Percentiles rank a stretch among this genome's conserved stretches.
These are phyloP conservation scores for Irpex sp. DNA, from an alignment of 1,284 basidiomycete genomes.

Conservation along the genomic window DNA sequence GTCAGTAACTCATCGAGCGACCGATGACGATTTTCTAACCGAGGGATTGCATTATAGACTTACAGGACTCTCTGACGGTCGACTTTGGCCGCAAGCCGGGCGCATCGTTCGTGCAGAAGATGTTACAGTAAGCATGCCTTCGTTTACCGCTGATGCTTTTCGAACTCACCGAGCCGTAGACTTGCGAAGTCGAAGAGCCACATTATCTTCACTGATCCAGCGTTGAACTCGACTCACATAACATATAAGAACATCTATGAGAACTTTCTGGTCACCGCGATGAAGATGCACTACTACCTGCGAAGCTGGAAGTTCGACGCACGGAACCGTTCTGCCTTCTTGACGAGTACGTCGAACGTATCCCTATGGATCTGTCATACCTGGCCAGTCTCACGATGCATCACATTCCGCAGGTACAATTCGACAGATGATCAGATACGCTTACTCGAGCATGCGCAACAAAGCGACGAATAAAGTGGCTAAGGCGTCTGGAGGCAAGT, in stretches of 20 bases:
- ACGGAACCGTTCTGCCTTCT: slow-evolving; percentile 42
- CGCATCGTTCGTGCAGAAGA: slow-evolving; percentile 56
- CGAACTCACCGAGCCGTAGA: slow-evolving; percentile 32
- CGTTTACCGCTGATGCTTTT: slow-evolving; percentile 2
- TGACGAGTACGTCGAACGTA: slow-evolving; percentile 44
- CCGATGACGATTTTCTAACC: too few relatives aligned
- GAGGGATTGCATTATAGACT: slow-evolving; percentile 33
- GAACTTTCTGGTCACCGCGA: slow-evolving; percentile 80
- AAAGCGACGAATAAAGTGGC: slow-evolving; percentile 45
- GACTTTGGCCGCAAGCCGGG: slow-evolving; percentile 57
- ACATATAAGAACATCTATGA: slow-evolving; percentile 85
- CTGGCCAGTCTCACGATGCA: not conserved
- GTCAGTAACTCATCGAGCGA: slow-evolving; percentile 34
- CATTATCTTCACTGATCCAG: slow-evolving; percentile 74
- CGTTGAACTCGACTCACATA: slow-evolving; percentile 60
- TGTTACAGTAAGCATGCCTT: slow-evolving; percentile 54
- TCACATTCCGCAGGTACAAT: slow-evolving; percentile 44
- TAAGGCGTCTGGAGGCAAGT: slow-evolving; percentile 32
- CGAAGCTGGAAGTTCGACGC: slow-evolving; percentile 50
- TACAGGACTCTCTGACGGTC: slow-evolving; percentile 64
- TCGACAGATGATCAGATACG: slow-evolving; percentile 53
- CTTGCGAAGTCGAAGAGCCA: slow-evolving; percentile 67
- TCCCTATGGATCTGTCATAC: not conserved
- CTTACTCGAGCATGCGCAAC: slow-evolving; percentile 48
- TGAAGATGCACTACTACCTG: slow-evolving; percentile 88